A percentile compares a stretch with the other conserved stretches of the same genome.
These are phyloP conservation scores for Proliferodiscus dingleyae DNA, from an alignment of 2,329 filamentous ascomycete species.

Conservation along the genomic window DNA sequence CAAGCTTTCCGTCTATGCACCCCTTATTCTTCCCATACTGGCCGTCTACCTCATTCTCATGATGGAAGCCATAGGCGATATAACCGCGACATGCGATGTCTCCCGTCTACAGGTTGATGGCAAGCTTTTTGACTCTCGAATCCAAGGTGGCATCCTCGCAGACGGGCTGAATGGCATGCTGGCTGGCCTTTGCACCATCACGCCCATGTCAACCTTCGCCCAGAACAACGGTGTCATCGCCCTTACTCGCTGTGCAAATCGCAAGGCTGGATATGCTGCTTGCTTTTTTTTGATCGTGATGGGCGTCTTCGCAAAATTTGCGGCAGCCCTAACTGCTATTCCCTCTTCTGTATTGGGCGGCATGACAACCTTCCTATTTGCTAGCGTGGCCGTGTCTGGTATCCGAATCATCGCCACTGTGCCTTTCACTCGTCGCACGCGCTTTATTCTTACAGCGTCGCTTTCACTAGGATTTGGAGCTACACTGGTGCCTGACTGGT, in stretches of 20 bases:
- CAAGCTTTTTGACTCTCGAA: constrained; percentile 65
- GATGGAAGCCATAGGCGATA: constrained; percentile 75
- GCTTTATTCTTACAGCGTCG: constrained; percentile 75
- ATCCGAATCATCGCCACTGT: constrained; percentile 69
- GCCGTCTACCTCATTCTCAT: constrained; percentile 68
- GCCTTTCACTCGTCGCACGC: constrained; percentile 71
- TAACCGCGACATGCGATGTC: constrained; percentile 78
- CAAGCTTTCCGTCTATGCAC: constrained; percentile 64
- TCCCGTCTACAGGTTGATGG: constrained; percentile 71
- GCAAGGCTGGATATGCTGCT: constrained; percentile 73
- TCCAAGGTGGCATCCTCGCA: constrained; percentile 73
- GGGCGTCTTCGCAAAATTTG: constrained; percentile 80
- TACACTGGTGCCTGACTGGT: constrained; percentile 63
- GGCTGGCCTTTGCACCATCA: constrained; percentile 72
- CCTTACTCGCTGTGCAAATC: constrained; percentile 74
- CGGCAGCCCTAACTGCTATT: constrained; percentile 72
- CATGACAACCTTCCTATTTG: constrained; percentile 79
- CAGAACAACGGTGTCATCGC: constrained; percentile 85
- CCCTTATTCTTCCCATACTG: constrained; percentile 67
- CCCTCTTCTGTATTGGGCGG: constrained; percentile 61
- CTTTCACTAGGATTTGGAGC: constrained; percentile 69
- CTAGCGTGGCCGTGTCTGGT: constrained; percentile 70
- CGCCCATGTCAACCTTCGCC: constrained; percentile 74
- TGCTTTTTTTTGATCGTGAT: constrained; percentile 74
- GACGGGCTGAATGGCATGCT: constrained; percentile 73